phyloP scores from a whole-genome alignment of 164 flowering plant genomes.

The Magnolia officinalis region DNA sequence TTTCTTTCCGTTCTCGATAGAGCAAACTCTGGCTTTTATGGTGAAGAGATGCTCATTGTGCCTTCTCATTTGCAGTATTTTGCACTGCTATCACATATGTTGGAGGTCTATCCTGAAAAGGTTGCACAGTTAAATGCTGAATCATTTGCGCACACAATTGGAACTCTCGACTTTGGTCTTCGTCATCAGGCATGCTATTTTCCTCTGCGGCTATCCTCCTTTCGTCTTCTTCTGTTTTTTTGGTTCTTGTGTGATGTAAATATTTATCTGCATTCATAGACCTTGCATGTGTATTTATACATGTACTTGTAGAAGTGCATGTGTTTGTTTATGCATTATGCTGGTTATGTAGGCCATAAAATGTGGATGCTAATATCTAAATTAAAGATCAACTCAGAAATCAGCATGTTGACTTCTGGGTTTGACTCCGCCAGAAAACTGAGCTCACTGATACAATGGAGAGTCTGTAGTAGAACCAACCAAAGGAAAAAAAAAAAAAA shows the following conservation, averaged over 20 bases:
- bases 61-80: slow-evolving; percentile 60
- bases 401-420: no score
- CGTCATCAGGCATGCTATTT: slow-evolving; percentile 63
- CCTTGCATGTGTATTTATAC: neutral
- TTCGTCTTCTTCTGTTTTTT: neutral
- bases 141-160: slow-evolving; percentile 62
- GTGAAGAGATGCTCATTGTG: slow-evolving; percentile 10
- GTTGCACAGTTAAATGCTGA: slow-evolving; percentile 57
- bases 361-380: no score
- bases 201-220: neutral
- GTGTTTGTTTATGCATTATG: neutral
- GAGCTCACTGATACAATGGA: no score
- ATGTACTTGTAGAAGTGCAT: neutral
- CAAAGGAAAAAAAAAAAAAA: no score
- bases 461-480: no score
- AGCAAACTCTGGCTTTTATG: slow-evolving; percentile 1
- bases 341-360: neutral
- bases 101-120: slow-evolving; percentile 97
- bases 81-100: slow-evolving; percentile 69
- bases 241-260: neutral
- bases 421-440: no score
- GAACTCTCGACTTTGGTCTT: slow-evolving; percentile 81
- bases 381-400: no score
- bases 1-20: neutral
- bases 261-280: neutral